Evolutionary conservation across 2,329 filamentous ascomycete genomes (phyloP).

Genomic region (Aspergillus tubingensis): DNA sequence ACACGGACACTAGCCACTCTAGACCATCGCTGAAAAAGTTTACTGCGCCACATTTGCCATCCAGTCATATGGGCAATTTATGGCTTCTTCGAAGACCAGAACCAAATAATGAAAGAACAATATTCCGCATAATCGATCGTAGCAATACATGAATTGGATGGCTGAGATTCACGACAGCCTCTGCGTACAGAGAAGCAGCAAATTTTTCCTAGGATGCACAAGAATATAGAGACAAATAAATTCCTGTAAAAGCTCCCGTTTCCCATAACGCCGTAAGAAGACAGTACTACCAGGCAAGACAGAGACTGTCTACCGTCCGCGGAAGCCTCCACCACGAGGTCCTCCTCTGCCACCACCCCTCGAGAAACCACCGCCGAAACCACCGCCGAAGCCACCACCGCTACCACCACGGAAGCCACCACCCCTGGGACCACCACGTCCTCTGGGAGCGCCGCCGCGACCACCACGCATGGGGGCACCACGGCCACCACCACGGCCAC

Average conservation of each 20-base stretch:
- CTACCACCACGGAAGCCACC: constrained; percentile 45
- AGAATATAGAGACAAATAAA: constrained; percentile 36
- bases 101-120: not conserved
- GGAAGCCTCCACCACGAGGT: constrained; percentile 32
- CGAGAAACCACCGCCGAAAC: constrained; percentile 42
- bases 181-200: constrained; percentile 30
- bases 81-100: not conserved
- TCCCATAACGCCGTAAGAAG: constrained; percentile 48
- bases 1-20: constrained; percentile 27
- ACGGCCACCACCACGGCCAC: constrained; percentile 45
- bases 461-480: constrained; percentile 44
- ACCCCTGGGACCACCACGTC: constrained; percentile 56
- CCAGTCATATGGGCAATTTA: not conserved
- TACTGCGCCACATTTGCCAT: not conserved
- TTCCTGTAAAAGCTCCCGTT: constrained; percentile 44
- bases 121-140: constrained; percentile 9
- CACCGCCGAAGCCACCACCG: constrained; percentile 45
- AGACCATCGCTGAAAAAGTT: not conserved
- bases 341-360: constrained; percentile 35
- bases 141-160: constrained; percentile 28
- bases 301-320: constrained; percentile 27
- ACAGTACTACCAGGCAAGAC: constrained; percentile 34
- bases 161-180: constrained; percentile 36
- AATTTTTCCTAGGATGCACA: constrained; percentile 40
- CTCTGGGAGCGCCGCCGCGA: constrained; percentile 55